These are phyloP conservation scores for Handroanthus guayacan DNA, from an alignment of 257 asterid genomes.

Conservation along the genomic window DNA sequence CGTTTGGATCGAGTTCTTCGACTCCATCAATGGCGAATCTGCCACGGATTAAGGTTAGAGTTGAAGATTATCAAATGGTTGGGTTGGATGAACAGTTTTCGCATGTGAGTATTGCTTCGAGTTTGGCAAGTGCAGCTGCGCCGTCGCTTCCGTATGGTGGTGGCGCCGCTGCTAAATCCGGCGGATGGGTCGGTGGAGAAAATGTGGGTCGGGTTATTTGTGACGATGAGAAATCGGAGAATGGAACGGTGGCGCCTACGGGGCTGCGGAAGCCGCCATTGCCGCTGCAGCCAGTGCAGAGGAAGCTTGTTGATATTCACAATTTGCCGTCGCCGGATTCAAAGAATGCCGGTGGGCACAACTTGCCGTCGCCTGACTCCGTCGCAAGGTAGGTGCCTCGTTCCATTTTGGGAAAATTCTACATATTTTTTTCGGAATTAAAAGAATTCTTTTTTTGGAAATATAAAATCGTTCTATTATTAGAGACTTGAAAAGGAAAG, in stretches of 20 bases:
- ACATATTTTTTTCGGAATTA: no score
- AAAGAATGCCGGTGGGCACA: conserved; percentile 61
- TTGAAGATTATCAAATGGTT: conserved; percentile 48
- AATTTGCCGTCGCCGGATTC: conserved; percentile 78
- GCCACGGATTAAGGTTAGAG: conserved; percentile 61
- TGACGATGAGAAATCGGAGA: conserved; percentile 58
- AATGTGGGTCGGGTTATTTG: conserved; percentile 36
- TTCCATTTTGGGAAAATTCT: neutral
- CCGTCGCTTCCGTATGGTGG: conserved; percentile 36
- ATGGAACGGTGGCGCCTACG: conserved; percentile 28
- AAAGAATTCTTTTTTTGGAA: no score
- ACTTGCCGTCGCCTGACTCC: conserved; percentile 77
- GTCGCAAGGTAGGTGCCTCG: conserved; percentile 60
- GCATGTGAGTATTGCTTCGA: conserved; percentile 48
- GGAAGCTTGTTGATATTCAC: conserved; percentile 60
- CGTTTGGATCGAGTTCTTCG: conserved; percentile 64
- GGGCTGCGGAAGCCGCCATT: conserved; percentile 65
- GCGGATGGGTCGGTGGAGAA: conserved; percentile 41
- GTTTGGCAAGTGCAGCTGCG: conserved; percentile 30
- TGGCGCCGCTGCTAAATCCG: conserved; percentile 21
- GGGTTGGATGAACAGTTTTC: conserved; percentile 68
- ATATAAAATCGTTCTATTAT: no score
- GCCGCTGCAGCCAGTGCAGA: conserved; percentile 66
- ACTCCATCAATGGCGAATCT: conserved; percentile 66
- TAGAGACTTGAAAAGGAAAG: no score